Percentiles rank a stretch among this genome's conserved stretches.
Conservation (phyloP, 1,139 yeast species). For the Meyerozyma sp. region DNA sequence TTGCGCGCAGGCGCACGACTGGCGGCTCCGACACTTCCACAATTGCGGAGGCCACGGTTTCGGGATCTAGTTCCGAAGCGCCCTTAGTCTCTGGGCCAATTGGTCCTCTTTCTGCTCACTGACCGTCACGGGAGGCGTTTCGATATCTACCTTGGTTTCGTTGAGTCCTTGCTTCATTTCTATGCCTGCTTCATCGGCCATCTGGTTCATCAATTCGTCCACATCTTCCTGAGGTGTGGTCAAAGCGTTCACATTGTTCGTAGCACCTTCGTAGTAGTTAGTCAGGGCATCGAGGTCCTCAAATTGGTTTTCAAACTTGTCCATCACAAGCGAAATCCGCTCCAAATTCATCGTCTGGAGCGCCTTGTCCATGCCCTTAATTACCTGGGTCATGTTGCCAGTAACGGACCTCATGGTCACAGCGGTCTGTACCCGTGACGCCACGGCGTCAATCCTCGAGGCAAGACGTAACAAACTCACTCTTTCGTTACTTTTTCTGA, state of each 20-base stretch:
- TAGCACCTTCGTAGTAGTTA: slow-evolving; percentile 86
- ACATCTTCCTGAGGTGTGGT: slow-evolving; percentile 95
- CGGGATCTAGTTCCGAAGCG: slow-evolving; percentile 40
- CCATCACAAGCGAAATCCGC: slow-evolving; percentile 90
- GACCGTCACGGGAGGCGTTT: slow-evolving; percentile 31
- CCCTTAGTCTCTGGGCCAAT: slow-evolving; percentile 82
- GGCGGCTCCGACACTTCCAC: background rate
- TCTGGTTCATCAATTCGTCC: slow-evolving; percentile 83
- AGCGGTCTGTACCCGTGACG: slow-evolving; percentile 93
- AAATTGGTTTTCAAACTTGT: slow-evolving; percentile 91
- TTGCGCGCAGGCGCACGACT: background rate
- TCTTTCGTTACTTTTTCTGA: slow-evolving; percentile 84
- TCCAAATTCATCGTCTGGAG: slow-evolving; percentile 94
- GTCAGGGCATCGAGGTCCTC: slow-evolving; percentile 95
- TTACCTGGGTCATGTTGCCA: slow-evolving; percentile 89
- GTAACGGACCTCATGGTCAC: slow-evolving; percentile 95
- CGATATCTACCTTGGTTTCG: slow-evolving; percentile 46
- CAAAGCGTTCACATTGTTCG: slow-evolving; percentile 82
- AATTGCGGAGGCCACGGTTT: background rate
- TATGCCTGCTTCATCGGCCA: slow-evolving; percentile 96
- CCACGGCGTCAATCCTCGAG: slow-evolving; percentile 92
- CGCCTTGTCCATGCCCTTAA: slow-evolving; percentile 94
- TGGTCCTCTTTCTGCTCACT: slow-evolving; percentile 80
- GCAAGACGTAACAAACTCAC: slow-evolving; percentile 77
- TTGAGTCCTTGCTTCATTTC: slow-evolving; percentile 81